Evolutionary conservation across 2,329 filamentous ascomycete genomes (phyloP).

Genomic region (Fusarium nanum): DNA sequence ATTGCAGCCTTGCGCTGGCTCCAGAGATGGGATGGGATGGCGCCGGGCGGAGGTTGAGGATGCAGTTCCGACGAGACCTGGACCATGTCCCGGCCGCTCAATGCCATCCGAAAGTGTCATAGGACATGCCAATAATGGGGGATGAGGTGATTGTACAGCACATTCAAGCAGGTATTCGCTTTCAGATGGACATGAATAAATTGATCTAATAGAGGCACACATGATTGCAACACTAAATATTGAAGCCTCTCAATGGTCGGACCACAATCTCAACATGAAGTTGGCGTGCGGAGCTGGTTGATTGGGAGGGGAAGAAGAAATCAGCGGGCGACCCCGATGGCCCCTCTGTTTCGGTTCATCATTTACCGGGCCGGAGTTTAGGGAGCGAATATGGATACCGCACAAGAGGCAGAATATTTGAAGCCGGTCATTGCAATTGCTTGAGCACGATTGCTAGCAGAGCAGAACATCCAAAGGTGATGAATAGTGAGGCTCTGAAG

Average conservation of each 20-base stretch:
- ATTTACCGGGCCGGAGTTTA: slow-evolving; percentile 30
- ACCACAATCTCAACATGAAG: background rate
- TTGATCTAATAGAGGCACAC: background rate
- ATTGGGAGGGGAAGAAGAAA: slow-evolving; percentile 14
- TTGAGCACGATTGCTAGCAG: background rate
- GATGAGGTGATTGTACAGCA: slow-evolving; percentile 5
- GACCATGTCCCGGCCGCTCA: slow-evolving; percentile 29
- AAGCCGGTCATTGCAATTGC: background rate
- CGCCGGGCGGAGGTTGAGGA: slow-evolving; percentile 25
- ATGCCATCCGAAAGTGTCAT: slow-evolving; percentile 15
- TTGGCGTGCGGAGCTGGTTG: background rate
- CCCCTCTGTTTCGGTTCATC: slow-evolving; percentile 33
- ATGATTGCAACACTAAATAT: background rate
- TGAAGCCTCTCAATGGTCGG: background rate
- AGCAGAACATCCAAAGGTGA: background rate
- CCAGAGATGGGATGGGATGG: background rate
- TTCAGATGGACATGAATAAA: background rate
- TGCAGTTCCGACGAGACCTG: slow-evolving; percentile 32
- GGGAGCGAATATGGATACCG: slow-evolving; percentile 3
- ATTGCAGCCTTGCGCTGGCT: background rate
- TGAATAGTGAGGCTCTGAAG: slow-evolving; percentile 18
- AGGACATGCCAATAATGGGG: slow-evolving; percentile 3
- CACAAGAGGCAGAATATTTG: background rate
- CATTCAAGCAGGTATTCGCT: background rate
- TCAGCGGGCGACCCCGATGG: slow-evolving; percentile 34